Evolutionary conservation across 2,329 filamentous ascomycete genomes (phyloP).

Genomic region (Trichoderma gracile): DNA sequence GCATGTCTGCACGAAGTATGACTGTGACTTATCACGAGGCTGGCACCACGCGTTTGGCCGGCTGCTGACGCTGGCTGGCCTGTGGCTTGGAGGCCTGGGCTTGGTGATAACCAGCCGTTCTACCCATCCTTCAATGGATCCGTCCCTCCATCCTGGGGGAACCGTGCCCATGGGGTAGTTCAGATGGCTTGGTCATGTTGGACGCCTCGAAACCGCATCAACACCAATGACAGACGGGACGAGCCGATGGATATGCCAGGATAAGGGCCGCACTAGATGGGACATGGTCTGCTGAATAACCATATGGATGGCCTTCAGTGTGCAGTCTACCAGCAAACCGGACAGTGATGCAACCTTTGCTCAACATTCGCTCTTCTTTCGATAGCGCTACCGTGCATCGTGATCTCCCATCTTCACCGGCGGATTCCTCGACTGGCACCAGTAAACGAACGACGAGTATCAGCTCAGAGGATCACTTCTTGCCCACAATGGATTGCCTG

Average conservation of each 20-base stretch:
- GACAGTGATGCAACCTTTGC: background rate
- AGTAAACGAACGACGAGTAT: background rate
- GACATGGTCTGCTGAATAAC: background rate
- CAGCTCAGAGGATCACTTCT: background rate
- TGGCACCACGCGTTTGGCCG: background rate
- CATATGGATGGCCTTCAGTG: background rate
- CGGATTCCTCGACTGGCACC: background rate
- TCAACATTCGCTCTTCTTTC: background rate
- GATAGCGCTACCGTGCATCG: background rate
- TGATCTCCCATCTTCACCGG: background rate
- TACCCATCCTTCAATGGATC: background rate
- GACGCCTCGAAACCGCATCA: background rate
- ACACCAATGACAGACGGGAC: constrained; percentile 12
- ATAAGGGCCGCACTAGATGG: background rate
- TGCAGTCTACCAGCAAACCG: background rate
- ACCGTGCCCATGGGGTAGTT: background rate
- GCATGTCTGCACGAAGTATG: no score
- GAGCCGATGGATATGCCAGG: constrained; percentile 5
- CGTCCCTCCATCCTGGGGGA: background rate
- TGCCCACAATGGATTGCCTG: background rate
- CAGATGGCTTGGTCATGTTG: background rate
- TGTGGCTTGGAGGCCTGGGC: no score
- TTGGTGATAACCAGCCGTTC: background rate
- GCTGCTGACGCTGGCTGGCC: constrained; percentile 5
- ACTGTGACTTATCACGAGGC: constrained; percentile 12